Evolutionary conservation across 2,329 filamentous ascomycete species (phyloP), one percentile per base, ranked within the genome.

Genomic region (Microdochium bolleyi): DNA sequence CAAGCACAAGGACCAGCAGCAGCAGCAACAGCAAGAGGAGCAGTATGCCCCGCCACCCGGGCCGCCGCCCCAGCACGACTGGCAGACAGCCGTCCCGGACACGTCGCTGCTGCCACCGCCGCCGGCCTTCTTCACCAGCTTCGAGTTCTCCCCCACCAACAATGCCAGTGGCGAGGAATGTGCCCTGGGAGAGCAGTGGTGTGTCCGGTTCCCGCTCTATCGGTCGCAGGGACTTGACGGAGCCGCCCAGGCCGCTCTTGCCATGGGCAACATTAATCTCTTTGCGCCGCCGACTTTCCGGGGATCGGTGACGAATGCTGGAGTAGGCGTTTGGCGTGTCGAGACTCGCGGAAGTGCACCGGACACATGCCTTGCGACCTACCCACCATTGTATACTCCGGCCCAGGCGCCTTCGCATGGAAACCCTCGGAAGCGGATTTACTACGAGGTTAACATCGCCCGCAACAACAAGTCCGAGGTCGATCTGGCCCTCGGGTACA

Each of bases 51-150:
- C 73, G 25, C 73, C 73, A 1, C 59, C 69, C 0, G 70, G 69
- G 0, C 69, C 67, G 16, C 67, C 67, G 5, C 63, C 64, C 3
- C 65, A 82, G 59, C 86, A 90, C 64, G 82, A 88, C 68, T 91
- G 88, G 88, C 76, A 84, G 58, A 63, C 78, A 7, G 79, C 84
- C 2, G 85, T 90, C 1, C 86, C 87, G 0, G 87, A 91, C 65
- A 89, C 82, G 1, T 75, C 85, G 1, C 75, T 88, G 10, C 80
- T 91, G 46, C 87, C 87, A 1, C 87, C 87, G 0, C 88, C 88
- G 1, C 88, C 88, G 0, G 78, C 79, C 27, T 77, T 89, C 63
- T 83, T 83, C 67, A 70, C 70, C 52, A 80, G 80, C 49, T 82
- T 83, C 61, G 82, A 88, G 55, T 70, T 67, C 30, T 89, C 86